Evolutionary conservation across 805 yeast genomes (phyloP).

Genomic region (Pichia nakasei): DNA sequence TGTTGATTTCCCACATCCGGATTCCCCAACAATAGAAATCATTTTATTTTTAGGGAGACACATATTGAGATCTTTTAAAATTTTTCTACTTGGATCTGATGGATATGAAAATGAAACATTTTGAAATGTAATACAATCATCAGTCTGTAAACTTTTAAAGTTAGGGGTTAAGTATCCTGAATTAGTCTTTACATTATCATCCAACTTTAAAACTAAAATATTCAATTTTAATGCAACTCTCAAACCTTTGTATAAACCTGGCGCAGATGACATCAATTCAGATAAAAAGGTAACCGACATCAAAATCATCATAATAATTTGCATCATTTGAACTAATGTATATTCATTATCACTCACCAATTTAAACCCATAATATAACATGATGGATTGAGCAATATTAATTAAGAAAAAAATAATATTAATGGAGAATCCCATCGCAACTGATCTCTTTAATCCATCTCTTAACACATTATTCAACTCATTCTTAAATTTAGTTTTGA

Average conservation of each 20-base stretch:
- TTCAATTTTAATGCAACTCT: conserved; percentile 54
- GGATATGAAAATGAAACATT: conserved; percentile 46
- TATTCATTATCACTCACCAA: conserved; percentile 57
- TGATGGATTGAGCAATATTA: conserved; percentile 55
- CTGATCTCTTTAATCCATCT: conserved; percentile 43
- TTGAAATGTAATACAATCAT: conserved; percentile 30
- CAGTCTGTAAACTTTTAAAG: not conserved
- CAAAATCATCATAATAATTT: conserved; percentile 61
- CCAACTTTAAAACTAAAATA: conserved; percentile 27
- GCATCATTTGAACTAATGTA: conserved; percentile 47
- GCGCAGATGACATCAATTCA: conserved; percentile 53
- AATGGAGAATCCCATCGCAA: conserved; percentile 58
- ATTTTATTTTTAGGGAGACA: conserved; percentile 37
- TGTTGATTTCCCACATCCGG: conserved; percentile 93
- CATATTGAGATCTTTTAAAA: conserved; percentile 37
- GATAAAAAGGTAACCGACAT: conserved; percentile 65
- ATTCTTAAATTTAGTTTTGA: conserved; percentile 30
- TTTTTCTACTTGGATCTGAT: conserved; percentile 10
- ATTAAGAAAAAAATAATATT: conserved; percentile 47
- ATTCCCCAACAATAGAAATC: conserved; percentile 69
- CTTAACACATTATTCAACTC: conserved; percentile 26
- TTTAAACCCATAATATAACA: conserved; percentile 72
- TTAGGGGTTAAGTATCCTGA: conserved; percentile 29
- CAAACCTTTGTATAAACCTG: conserved; percentile 73
- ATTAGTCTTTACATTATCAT: conserved; percentile 29